Base-by-base conservation (phyloP, 202 grass and related monocot species). In the Schoenoplectus triqueter region DNA sequence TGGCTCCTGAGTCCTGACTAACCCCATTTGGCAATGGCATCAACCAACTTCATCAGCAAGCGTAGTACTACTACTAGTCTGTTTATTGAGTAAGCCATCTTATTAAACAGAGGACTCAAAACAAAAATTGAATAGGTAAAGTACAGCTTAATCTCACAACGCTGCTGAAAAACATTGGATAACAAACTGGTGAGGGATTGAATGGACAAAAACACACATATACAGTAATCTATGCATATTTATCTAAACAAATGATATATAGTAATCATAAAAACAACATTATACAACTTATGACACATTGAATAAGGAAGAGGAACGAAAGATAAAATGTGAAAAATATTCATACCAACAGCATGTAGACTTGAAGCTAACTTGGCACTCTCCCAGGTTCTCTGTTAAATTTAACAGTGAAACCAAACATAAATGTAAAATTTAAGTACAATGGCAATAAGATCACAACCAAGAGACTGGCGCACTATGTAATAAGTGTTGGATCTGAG, bases 361-460 rank as follows among this genome's bases (percentile, higher is more conserved):
- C 75, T 94, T 69, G 92, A 89, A 51, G 92, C 92, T 80, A 92
- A 71, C 88, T 84, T 95, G 56, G 94, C 92, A 88, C 95, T 92
- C 86, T 97, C 92, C 95, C 95, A 97, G 69, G 92, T 95, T 90
- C 92, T 95, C 95, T 95, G 83, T 65, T 56, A 80, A 81, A 69
- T 7, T n/a, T 6, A 72, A 62, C 8, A 59, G 39, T 14, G 75
- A 49, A 64, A 21, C 50, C 20, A 46, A 46, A 83, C 18, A 39
- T 82, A 42, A 72, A 52, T 41, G 52, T 13, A 9, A 54, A 77
- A 3, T 42, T 13, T 2, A 71, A 71, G 2, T 8, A 73, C 19
- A 51, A 22, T 4, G 10, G 48, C 46, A 8, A 73, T 73, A 69
- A 64, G 0, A 59, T 54, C 50, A 56, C 19, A 56, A 76, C 10